phyloP scores from a whole-genome alignment of 1,139 yeast species.

The Yamadazyma triangularis region DNA sequence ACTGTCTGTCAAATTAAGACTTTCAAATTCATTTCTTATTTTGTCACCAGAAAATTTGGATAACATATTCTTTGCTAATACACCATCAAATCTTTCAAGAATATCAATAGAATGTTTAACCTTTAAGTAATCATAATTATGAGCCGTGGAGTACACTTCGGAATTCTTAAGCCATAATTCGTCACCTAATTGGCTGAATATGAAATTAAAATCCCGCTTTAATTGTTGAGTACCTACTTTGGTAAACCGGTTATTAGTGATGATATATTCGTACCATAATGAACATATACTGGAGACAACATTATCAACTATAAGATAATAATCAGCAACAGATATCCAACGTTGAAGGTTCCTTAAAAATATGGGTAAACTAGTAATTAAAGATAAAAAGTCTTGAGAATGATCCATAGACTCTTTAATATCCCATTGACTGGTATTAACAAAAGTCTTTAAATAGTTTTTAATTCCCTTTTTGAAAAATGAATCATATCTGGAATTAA shows the following conservation, averaged over 20 bases:
- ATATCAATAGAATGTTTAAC: conserved; percentile 38
- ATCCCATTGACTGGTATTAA: conserved; percentile 38
- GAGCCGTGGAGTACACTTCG: conserved; percentile 18
- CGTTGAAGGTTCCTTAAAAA: conserved; percentile 32
- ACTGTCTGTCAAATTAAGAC: conserved; percentile 30
- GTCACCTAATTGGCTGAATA: conserved; percentile 35
- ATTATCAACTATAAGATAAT: conserved; percentile 25
- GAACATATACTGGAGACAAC: conserved; percentile 46
- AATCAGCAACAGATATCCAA: conserved; percentile 24
- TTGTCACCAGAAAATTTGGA: conserved; percentile 12
- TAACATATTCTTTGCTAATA: conserved; percentile 15
- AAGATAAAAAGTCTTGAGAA: conserved; percentile 32
- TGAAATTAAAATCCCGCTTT: conserved; percentile 44
- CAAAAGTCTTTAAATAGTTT: conserved; percentile 48
- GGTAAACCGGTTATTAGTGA: conserved; percentile 62
- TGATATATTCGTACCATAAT: conserved; percentile 52
- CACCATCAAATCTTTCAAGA: conserved; percentile 18
- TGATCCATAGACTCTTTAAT: conserved; percentile 19
- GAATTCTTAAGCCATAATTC: conserved; percentile 14
- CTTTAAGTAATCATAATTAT: conserved; percentile 25
- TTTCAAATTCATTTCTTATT: conserved; percentile 21
- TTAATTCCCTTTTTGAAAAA: conserved; percentile 51
- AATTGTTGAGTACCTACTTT: conserved; percentile 54
- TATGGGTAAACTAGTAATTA: conserved; percentile 30
- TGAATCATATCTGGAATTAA: conserved; percentile 34